A percentile compares a stretch with the other conserved stretches of the same genome.
Conservation (phyloP, 495 filamentous ascomycete species). For the Neurospora discreta region DNA sequence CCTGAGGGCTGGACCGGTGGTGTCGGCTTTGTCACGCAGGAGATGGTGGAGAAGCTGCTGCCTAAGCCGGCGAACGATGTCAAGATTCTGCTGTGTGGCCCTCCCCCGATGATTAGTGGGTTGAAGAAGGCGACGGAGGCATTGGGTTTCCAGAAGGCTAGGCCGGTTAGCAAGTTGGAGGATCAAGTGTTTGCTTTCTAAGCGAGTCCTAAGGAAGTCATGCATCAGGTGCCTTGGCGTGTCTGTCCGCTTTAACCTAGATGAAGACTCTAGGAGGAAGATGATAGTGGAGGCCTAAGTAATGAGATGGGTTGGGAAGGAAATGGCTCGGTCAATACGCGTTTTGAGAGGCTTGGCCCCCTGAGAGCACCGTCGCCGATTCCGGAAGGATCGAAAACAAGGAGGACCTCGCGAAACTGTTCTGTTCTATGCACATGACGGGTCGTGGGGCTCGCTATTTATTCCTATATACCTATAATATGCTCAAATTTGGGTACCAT, state of each 20-base stretch:
- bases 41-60: slow-evolving; percentile 80
- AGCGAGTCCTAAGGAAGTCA: too few species aligned
- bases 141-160: slow-evolving; percentile 82
- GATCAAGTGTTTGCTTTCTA: slow-evolving; percentile 99
- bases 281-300: too few species aligned
- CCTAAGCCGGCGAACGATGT: slow-evolving; percentile 76
- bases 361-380: not conserved
- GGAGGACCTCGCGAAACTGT: not conserved
- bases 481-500: not conserved
- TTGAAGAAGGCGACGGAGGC: slow-evolving; percentile 92
- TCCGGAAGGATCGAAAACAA: not conserved
- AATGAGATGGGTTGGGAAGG: too few species aligned
- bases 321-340: too few species aligned
- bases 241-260: not conserved
- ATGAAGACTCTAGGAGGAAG: not conserved
- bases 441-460: not conserved
- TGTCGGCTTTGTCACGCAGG: slow-evolving; percentile 84
- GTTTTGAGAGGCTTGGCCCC: too few species aligned
- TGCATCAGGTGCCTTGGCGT: not conserved
- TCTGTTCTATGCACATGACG: not conserved
- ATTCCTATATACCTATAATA: not conserved
- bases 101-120: slow-evolving; percentile 90
- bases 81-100: slow-evolving; percentile 94
- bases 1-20: slow-evolving; percentile 82
- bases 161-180: slow-evolving; percentile 89